These are phyloP conservation scores for Apophysomyces variabilis DNA, from an alignment of 371 early-diverging fungal species.

Conservation along the genomic window DNA sequence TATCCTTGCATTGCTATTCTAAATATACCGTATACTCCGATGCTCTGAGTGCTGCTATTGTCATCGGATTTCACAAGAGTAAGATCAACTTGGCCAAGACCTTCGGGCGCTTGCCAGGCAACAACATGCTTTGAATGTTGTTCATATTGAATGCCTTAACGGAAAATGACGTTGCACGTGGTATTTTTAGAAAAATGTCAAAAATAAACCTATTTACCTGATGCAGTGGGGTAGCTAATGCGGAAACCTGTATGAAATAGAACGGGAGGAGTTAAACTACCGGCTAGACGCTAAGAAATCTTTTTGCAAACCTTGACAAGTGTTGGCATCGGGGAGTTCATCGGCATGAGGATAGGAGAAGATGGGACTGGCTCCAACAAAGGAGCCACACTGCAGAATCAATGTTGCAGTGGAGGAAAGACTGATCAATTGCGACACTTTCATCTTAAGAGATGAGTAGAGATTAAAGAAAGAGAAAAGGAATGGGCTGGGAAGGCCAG, in stretches of 20 bases:
- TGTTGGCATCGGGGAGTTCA: neutral
- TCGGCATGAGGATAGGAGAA: neutral
- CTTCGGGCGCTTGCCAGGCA: conserved; percentile 2
- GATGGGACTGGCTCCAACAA: neutral
- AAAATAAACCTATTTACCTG: conserved; percentile 3
- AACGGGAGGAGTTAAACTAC: neutral
- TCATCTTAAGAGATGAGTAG: neutral
- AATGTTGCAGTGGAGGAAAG: conserved; percentile 1
- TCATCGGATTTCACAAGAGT: neutral
- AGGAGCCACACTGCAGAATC: neutral
- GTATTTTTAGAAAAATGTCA: conserved; percentile 5
- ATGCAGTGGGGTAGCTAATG: neutral
- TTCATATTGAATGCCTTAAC: neutral
- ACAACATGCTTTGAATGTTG: conserved; percentile 3
- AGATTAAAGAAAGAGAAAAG: neutral
- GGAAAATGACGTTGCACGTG: neutral
- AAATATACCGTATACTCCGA: neutral
- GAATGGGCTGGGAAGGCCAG: neutral
- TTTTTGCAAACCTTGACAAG: neutral
- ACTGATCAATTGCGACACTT: neutral
- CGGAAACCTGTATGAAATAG: neutral
- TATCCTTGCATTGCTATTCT: neutral
- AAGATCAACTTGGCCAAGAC: neutral
- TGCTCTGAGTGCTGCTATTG: neutral
- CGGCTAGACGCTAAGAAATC: neutral